Evolutionary conservation across 345 rosid genomes (phyloP).

Genomic region (Eucalyptus sp.): DNA sequence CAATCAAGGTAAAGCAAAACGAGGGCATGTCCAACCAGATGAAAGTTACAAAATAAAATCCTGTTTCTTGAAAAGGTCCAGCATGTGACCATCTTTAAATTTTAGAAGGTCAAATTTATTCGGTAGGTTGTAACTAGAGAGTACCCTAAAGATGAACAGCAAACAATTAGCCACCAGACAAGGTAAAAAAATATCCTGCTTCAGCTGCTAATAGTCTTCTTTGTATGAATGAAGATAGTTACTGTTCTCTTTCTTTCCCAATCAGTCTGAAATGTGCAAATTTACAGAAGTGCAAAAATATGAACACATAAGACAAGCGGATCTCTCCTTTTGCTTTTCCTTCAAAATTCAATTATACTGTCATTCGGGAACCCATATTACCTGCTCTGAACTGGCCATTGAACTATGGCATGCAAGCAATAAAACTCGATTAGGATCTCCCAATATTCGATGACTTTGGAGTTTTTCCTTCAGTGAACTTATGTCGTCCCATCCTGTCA

Average conservation of each 20-base stretch:
- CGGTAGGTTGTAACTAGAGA: not conserved
- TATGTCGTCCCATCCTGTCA: conserved; percentile 99
- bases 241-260: not conserved
- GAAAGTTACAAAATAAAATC: not conserved
- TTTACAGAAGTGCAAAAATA: not conserved
- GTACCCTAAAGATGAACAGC: not conserved
- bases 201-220: not conserved
- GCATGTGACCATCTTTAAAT: not conserved
- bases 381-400: conserved; percentile 97
- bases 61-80: not conserved
- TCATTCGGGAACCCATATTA: not conserved
- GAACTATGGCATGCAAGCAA: conserved; percentile 95
- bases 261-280: not conserved
- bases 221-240: not conserved
- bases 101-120: not conserved
- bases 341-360: not conserved
- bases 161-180: not conserved
- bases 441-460: conserved; percentile 50
- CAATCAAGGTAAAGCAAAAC: not conserved
- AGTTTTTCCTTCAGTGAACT: conserved; percentile 80
- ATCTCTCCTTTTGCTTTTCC: not conserved
- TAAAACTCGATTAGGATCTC: conserved; percentile 58
- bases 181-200: not conserved
- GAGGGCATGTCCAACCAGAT: not conserved
- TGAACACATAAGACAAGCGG: not conserved